Base-by-base conservation (phyloP, 768 basidiomycete genomes). In the Tylopilus sp. region DNA sequence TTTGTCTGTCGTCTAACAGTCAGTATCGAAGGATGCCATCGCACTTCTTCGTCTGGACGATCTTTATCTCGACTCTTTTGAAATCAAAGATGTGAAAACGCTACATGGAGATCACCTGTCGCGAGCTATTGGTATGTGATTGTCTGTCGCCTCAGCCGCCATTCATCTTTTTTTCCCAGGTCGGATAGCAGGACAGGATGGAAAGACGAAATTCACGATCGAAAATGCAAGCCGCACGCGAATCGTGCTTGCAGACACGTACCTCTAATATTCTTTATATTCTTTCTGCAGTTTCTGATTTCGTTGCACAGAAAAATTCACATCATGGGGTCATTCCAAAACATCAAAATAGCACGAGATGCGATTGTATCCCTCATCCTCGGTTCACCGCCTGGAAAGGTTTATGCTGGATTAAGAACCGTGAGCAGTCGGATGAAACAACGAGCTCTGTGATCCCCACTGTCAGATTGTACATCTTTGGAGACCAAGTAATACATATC, bases 241-340 rank as follows among this genome's bases (percentile, higher is more conserved):
- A n/a, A 98, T 99, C 52, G 92, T 99, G 42, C 83, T 99, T 37
- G 97, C 97, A 12, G 97, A 99, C 68, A 94, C 93, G 95, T 95
- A 65, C 50, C 89, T 82, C 19, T 14, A 16, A 24, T 50, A 21
- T 50, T 24, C 38, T 10, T 25, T 21, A 10, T 25, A 10, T 28
- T 28, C 38, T 5, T 48, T 12, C 21, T 8, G 34, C 17, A 16
- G 45, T 45, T 55, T 47, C 42, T 63, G 19, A 66, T 33, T 19
- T 19, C 26, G 19, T 57, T 21, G 55, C 56, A 7, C 63, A 97
- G 95, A 26, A 95, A 97, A 81, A 97, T 99, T 34, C 95, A 98
- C 63, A 98, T 99, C 61, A 86, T 99, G 71, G 97, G 97, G 22
- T 96, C 95, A 16, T 98, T 97, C 76, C 92, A 95, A 76, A 97